These are phyloP conservation scores for Hanseniaspora pseudoguilliermondii DNA, from an alignment of 805 yeast species.

Conservation along the genomic window DNA sequence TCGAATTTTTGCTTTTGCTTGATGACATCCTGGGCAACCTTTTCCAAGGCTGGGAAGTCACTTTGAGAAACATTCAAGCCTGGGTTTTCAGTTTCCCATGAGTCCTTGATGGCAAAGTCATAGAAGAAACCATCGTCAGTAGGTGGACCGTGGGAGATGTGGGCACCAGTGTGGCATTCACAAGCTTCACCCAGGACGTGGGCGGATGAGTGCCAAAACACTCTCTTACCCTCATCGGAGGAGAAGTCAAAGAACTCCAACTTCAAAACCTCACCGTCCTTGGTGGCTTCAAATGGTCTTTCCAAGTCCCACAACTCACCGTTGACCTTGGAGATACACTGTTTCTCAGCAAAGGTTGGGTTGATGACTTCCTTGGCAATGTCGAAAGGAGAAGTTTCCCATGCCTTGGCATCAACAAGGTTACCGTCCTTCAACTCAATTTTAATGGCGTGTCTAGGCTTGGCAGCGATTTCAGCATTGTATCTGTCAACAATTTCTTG, in stretches of 20 bases:
- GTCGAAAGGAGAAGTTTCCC: conserved; percentile 81
- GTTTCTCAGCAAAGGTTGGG: conserved; percentile 76
- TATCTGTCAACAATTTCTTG: conserved; percentile 67
- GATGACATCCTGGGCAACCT: conserved; percentile 76
- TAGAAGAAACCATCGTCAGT: conserved; percentile 95
- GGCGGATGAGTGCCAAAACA: conserved; percentile 98
- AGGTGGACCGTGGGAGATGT: conserved; percentile 89
- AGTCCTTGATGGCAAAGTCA: conserved; percentile 64
- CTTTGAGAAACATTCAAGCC: conserved; percentile 62
- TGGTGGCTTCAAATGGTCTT: conserved; percentile 74
- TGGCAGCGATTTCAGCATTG: conserved; percentile 56
- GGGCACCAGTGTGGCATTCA: conserved; percentile 92
- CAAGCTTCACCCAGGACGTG: conserved; percentile 97
- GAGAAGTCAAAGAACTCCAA: conserved; percentile 85
- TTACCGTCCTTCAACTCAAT: conserved; percentile 82
- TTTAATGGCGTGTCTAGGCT: conserved; percentile 51
- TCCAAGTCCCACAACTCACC: conserved; percentile 90
- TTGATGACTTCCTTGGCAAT: conserved; percentile 68
- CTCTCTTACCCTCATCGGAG: conserved; percentile 85
- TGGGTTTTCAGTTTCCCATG: conserved; percentile 40
- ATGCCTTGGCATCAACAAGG: conserved; percentile 61
- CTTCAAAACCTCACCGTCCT: conserved; percentile 28
- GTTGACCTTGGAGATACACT: conserved; percentile 81
- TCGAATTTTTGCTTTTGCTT: conserved; percentile 93
- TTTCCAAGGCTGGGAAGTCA: conserved; percentile 75